Base-by-base conservation (phyloP, 305 asterid genomes). In the Ajuga reptans region DNA sequence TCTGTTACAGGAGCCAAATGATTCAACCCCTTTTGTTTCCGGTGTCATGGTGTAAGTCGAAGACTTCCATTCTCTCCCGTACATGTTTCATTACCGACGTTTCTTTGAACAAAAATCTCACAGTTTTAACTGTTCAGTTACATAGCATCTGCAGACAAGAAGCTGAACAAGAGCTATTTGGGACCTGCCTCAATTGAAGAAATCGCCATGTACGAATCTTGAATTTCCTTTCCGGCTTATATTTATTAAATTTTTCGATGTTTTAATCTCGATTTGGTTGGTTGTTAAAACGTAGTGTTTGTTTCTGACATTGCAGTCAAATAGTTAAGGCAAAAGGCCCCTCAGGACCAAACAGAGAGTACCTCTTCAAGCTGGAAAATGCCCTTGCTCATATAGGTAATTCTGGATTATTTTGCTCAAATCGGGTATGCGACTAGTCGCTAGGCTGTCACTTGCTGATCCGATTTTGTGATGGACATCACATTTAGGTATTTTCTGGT, bases 331-430 rank as follows among this genome's bases (percentile, higher is more conserved):
- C 99, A 24, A 86, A 87, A 73, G 99, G 99, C 64, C 99, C 99
- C 74, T 93, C 99, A 16, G 99, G 99, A 73, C 96, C 92, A 9
- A 93, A 93, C 78, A 85, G 82, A 78, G 99, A 93, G 53, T 90
- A 93, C 81, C 96, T 93, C 78, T 93, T 93, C 79, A 90, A 93
- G 67, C 92, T 93, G 59, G 96, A 93, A 75, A 85, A 75, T 66
- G 88, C 97, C 58, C 95, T 93, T 69, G 42, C 61, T 46, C 81
- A 83, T 24, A 80, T 93, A 57, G 98, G 97, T 84, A 73, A 46
- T 21, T 2, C 9, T 18, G 54, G 3, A 5, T 41, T 39, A 50
- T 4, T 10, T 11, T 12, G 50, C 53, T n/a, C n/a, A n/a, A n/a
- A n/a, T n/a, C n/a, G n/a, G n/a, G n/a, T n/a, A n/a, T n/a, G n/a